Base-by-base conservation (phyloP, 495 filamentous ascomycete species). In the Talaromyces wortmannii region DNA sequence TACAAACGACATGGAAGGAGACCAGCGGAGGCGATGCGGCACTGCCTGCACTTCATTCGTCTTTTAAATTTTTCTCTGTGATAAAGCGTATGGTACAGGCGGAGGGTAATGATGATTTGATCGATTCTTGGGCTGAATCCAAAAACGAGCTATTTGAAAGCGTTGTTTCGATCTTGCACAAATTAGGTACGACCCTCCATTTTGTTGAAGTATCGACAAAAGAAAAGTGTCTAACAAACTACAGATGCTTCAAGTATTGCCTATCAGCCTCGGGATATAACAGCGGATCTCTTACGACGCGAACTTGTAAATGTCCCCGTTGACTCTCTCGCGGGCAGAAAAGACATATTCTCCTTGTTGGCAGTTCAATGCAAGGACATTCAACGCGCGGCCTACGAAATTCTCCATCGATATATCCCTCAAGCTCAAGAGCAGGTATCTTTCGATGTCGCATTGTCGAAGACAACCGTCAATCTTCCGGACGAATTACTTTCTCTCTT, bases 371-470 rank as follows among this genome's bases (percentile, higher is more conserved):
- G 89, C 7, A 77, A 78, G 29, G 66, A 81, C 29, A 79, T 97
- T 2, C 92, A 97, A 61, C 83, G 83, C 29, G 81, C 87, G 10
- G 90, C 90, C 2, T 97, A 92, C 61, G 79, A 83, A 45, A 69
- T 97, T 31, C 80, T 99, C 7, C 88, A 95, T 57, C 78, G 77
- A 45, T 80, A 85, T 45, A 82, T 99, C 29, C 89, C 90, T 1
- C 78, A 75, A 0, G 68, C 71, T 4, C 94, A 97, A 68, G 88
- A 94, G 63, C 79, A 95, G 57, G 73, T 94, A 0, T 95, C 91
- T 3, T 74, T 98, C 48, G 87, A 96, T 45, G 82, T 85, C 15
- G 82, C 89, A 2, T 61, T 96, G 29, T 87, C 90, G 8, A 91
- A 92, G 62, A 82, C 78, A 49, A 72, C 67, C 58, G 86, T 83